Evolutionary conservation across 2,329 filamentous ascomycete genomes (phyloP).

Genomic region (Exophiala bonariae): DNA sequence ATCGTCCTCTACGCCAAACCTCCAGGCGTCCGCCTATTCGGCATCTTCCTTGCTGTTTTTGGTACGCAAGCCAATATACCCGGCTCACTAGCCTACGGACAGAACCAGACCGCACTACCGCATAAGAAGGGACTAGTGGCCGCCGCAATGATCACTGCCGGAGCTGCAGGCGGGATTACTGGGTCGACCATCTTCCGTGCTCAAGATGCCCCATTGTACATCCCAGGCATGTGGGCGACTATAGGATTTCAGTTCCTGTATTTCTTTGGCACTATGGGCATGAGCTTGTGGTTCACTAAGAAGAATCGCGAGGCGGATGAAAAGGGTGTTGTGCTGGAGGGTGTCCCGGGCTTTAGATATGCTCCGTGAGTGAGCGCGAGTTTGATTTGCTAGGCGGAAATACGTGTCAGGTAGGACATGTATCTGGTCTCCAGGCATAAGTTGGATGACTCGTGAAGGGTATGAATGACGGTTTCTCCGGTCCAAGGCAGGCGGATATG

Average conservation of each 20-base stretch:
- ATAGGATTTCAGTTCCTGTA: constrained; percentile 7
- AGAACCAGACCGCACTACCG: constrained; percentile 7
- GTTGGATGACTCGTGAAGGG: no score
- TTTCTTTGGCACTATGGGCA: constrained; percentile 3
- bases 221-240: constrained; percentile 13
- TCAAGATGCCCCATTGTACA: constrained; percentile 32
- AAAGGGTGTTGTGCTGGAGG: constrained; percentile 6
- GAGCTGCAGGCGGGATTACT: constrained; percentile 11
- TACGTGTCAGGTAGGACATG: no score
- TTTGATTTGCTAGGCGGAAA: no score
- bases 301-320: constrained; percentile 9
- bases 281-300: constrained; percentile 9
- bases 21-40: constrained; percentile 10
- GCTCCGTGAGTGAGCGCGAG: constrained; percentile 7
- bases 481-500: no score
- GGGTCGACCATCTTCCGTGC: constrained; percentile 56
- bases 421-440: no score
- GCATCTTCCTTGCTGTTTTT: constrained; percentile 53
- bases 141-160: constrained; percentile 13
- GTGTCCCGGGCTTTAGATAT: constrained; percentile 7
- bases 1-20: constrained; percentile 56
- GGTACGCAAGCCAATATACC: constrained; percentile 39
- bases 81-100: constrained; percentile 3
- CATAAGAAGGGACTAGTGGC: constrained; percentile 13
- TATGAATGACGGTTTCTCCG: no score